Base-by-base conservation (phyloP, 768 basidiomycete genomes). In the Kwoniella bestiolae region DNA sequence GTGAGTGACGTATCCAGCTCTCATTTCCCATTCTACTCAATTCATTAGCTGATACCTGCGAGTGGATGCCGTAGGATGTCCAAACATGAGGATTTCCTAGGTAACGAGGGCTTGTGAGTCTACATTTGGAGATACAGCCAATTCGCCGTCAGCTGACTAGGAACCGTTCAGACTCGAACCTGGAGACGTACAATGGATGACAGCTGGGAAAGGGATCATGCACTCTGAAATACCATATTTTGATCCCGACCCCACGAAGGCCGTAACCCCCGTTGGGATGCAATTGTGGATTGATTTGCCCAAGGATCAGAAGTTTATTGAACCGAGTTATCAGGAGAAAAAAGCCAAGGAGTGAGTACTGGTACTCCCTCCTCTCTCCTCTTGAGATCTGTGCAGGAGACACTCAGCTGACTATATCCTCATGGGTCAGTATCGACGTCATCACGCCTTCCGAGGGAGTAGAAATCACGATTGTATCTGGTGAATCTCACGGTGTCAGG, bases 171-270 rank as follows among this genome's bases (percentile, higher is more conserved):
- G 74, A 8, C 77, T 83, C 23, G 77, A 77, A 21, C 66, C 88
- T 8, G 94, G 94, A 3, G 95, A 93, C 53, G 89, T 96, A 1
- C 94, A 97, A 76, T 96, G 94, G 92, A 95, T 95, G 94, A 79
- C 79, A 31, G 82, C 81, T 3, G 80, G 80, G 3, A 57, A 69
- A 49, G 81, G 79, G 1, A 74, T 76, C 63, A 68, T 78, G 72
- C 77, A 78, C 58, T 58, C 72, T 29, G 74, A 83, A 83, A 96
- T 96, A 91, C 95, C 95, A 2, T 84, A 92, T 5, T 88, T 90
- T 65, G 86, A 84, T 1, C 78, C 81, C 1, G 90, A 89, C 14
- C 69, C 74, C 21, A 45, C 44, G 0, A 71, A 70, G 34, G 73
- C 83, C 0, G 88, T 90, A 0, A 88, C 91, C 55, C 91, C 92